Evolutionary conservation across 192 early-diverging fungal genomes (phyloP).

Genomic region (Coemansia guatemalensis): DNA sequence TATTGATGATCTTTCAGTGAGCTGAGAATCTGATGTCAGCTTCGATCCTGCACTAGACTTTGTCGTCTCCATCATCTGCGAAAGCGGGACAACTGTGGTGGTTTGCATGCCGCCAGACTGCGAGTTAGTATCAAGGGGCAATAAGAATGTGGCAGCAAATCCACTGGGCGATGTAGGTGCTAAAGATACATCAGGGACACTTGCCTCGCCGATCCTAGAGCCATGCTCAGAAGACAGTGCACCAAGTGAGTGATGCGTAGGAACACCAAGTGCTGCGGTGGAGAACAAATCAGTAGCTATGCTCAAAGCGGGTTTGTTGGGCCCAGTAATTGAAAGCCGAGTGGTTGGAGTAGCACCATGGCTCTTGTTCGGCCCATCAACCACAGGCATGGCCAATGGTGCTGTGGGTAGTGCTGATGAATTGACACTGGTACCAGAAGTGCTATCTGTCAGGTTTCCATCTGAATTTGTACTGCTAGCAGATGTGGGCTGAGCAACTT

Average conservation of each 20-base stretch:
- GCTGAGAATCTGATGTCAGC: neutral
- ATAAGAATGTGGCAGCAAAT: slow-evolving; percentile 43
- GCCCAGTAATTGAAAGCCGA: neutral
- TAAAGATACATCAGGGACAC: neutral
- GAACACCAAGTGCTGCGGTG: slow-evolving; percentile 5
- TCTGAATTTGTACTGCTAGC: neutral
- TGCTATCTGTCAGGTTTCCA: neutral
- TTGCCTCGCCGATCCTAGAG: too few species aligned
- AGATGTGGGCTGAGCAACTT: slow-evolving; percentile 16
- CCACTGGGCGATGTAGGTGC: slow-evolving; percentile 12
- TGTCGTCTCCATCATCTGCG: slow-evolving; percentile 35
- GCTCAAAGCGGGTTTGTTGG: slow-evolving; percentile 4
- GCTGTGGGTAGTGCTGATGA: slow-evolving; percentile 10
- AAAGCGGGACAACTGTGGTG: slow-evolving; percentile 36
- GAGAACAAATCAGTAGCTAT: slow-evolving; percentile 25
- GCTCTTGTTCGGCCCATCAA: slow-evolving; percentile 11
- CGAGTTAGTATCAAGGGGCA: slow-evolving; percentile 34
- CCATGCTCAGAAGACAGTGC: too few species aligned
- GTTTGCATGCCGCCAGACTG: slow-evolving; percentile 5
- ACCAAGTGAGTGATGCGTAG: neutral
- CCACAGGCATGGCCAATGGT: slow-evolving; percentile 35
- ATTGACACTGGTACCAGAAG: neutral
- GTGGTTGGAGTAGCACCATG: neutral
- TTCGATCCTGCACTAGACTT: slow-evolving; percentile 1
- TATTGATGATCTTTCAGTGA: neutral